Percentiles rank a stretch among this genome's conserved stretches.
Conservation (phyloP, 1,284 basidiomycete species). For the Moniliella sp. region DNA sequence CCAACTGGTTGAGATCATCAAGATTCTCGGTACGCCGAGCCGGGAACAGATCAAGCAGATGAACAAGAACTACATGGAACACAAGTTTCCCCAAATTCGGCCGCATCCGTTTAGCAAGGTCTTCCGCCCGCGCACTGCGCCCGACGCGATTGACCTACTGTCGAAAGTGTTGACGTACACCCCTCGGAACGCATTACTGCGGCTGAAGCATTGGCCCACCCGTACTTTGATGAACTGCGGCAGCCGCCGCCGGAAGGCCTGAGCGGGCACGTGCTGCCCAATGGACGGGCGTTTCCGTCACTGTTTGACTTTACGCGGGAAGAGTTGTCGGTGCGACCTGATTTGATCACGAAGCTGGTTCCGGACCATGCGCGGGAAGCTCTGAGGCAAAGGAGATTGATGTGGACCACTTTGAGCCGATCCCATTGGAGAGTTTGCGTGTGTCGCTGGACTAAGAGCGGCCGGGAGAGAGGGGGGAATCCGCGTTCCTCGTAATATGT, state of each 20-base stretch:
- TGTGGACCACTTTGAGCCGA: slow-evolving; percentile 54
- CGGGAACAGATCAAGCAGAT: slow-evolving; percentile 99
- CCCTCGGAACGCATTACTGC: slow-evolving; percentile 69
- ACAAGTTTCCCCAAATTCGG: slow-evolving; percentile 98
- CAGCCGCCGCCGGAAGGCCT: too few relatives aligned
- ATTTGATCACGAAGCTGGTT: slow-evolving; percentile 71
- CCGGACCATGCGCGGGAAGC: slow-evolving; percentile 70
- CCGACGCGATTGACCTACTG: slow-evolving; percentile 87
- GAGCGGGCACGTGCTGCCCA: slow-evolving; percentile 60
- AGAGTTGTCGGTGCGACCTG: slow-evolving; percentile 87
- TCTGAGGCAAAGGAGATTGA: slow-evolving; percentile 63
- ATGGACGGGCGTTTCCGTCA: slow-evolving; percentile 78
- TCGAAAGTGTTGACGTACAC: slow-evolving; percentile 89
- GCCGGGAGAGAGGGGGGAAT: too few relatives aligned
- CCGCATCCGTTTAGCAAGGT: slow-evolving; percentile 52
- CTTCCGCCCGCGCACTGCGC: slow-evolving; percentile 84
- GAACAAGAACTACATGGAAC: slow-evolving; percentile 98
- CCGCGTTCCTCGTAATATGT: too few relatives aligned
- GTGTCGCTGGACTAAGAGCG: slow-evolving; percentile 31
- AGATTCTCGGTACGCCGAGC: slow-evolving; percentile 90
- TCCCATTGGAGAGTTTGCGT: slow-evolving; percentile 31
- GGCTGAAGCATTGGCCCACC: slow-evolving; percentile 59
- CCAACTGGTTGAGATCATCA: slow-evolving; percentile 98
- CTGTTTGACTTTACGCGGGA: slow-evolving; percentile 92
- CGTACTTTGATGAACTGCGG: slow-evolving; percentile 94